Percentiles rank a stretch among this genome's conserved stretches.
Evolutionary conservation across 2,329 filamentous ascomycete species (phyloP).

Genomic region (Ceratocystis albifundus): DNA sequence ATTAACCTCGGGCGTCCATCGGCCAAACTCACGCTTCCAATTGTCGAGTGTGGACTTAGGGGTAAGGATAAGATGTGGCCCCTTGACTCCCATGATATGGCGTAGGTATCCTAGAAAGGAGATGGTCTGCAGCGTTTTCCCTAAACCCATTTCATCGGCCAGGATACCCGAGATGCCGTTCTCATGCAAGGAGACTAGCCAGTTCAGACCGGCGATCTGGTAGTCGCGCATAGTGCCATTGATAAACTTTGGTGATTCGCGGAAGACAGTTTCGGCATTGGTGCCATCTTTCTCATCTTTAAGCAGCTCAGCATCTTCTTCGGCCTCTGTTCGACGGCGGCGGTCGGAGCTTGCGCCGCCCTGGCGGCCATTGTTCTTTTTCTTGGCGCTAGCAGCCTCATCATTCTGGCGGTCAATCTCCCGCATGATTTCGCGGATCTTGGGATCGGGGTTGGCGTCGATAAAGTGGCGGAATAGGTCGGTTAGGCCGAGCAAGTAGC

Average conservation of each 20-base stretch:
- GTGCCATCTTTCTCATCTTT: conserved; percentile 83
- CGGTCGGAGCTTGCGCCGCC: conserved; percentile 71
- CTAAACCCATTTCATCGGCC: conserved; percentile 96
- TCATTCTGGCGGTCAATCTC: conserved; percentile 91
- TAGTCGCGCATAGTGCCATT: conserved; percentile 90
- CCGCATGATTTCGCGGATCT: conserved; percentile 83
- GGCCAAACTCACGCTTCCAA: conserved; percentile 89
- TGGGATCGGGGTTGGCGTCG: conserved; percentile 89
- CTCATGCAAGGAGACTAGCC: conserved; percentile 93
- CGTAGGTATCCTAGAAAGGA: conserved; percentile 90
- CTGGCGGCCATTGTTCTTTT: conserved; percentile 66
- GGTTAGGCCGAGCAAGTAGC: conserved; percentile 86
- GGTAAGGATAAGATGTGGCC: conserved; percentile 82
- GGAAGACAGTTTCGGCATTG: conserved; percentile 78
- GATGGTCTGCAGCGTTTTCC: conserved; percentile 95
- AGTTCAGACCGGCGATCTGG: conserved; percentile 89
- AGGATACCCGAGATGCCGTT: conserved; percentile 98
- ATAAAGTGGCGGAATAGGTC: conserved; percentile 98
- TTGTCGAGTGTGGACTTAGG: conserved; percentile 98
- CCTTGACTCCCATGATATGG: conserved; percentile 77
- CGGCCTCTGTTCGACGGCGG: conserved; percentile 82
- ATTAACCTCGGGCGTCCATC: conserved; percentile 92
- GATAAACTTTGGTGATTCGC: conserved; percentile 85
- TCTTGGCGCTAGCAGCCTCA: conserved; percentile 52
- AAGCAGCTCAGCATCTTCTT: conserved; percentile 83